Base-by-base conservation (phyloP, 2,329 filamentous ascomycete species). In the Emergomyces orientalis region DNA sequence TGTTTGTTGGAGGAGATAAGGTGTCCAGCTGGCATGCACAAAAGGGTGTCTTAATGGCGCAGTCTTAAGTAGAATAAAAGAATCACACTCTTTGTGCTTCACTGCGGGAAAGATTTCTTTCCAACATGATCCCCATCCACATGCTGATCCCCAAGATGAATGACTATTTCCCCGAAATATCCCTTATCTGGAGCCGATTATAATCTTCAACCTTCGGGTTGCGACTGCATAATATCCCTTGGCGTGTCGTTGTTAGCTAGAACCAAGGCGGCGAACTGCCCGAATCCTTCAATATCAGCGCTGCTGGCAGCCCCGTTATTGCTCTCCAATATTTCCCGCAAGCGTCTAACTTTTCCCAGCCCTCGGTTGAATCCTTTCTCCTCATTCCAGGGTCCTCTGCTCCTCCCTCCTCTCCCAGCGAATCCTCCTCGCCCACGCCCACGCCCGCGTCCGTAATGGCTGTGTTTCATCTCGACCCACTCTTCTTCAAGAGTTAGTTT, bases 301-400 rank as follows among this genome's bases (percentile, higher is more conserved):
- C 74, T 71, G 14, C 69, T 71, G 60, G 71, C 56, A 27, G 37
- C 47, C 14, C 32, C 68, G 67, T 60, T 72, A 14, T 72, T 74
- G 43, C 70, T 71, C 58, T 77, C 75, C 39, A 74, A 76, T 54
- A 69, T 67, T 52, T 74, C 73, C 56, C 76, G 72, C 61, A 71
- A 69, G 62, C 74, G 74, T 52, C 71, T 70, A 61, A 77, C 74
- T 65, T 71, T 76, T 22, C 73, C 75, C 43, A 77, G 60, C 1
- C 75, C 76, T 22, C 76, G 72, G 32, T 76, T 77, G 63, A 77
- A 77, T 4, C 76, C 76, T 64, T 77, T 78, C 65, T 77, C 76
- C 13, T 71, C 66, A 6, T 74, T 77, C 76, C 76, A 78, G 14
- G 71, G 69, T 19, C 75, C 75, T 62, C 71, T 69, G 19, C 61